Evolutionary conservation across 2,329 filamentous ascomycete species (phyloP), one percentile per base, ranked within the genome.

Genomic region (Pseudohalonectria lignicola): DNA sequence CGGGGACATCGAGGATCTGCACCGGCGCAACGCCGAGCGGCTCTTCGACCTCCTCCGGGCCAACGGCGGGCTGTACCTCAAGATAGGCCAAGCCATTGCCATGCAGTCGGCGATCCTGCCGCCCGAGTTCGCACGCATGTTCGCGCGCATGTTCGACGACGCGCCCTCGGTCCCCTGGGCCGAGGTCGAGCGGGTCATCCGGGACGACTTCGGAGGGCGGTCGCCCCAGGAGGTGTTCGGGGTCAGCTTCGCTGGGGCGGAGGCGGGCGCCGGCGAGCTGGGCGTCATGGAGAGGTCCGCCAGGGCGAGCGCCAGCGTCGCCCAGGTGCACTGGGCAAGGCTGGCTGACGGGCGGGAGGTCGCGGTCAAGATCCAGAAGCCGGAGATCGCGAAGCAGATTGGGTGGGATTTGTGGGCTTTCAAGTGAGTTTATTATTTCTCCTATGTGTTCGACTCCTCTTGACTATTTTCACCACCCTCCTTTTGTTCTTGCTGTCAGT

Each of bases 101-200:
- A 96, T 96, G 92, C 92, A 98, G 67, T 90, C 84, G 48, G 90
- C 90, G 0, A 79, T 96, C 19, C 64, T 98, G 44, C 92, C 92
- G 19, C 85, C 88, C 0, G 87, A 94, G 59, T 96, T 96, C 50
- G 87, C 94, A 65, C 79, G 81, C 52, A 96, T 95, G 87, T 98
- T 98, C 55, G 71, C 82, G 17, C 75, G 82, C 52, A 95, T 98
- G 86, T 98, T 96, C 56, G 92, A 96, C 55, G 90, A 96, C 64
- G 92, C 92, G 45, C 88, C 90, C 28, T 88, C 95, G 67, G 92
- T 94, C 55, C 70, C 73, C 31, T 96, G 88, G 88, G 71, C 68
- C 47, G 85, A 90, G 36, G 80, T 94, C 2, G 82, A 94, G 62
- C 74, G 70, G 53, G 88, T 96, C 11, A 83, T 98, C 30, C 67